phyloP scores from a whole-genome alignment of 2,329 filamentous ascomycete species.

The Metarhizium anisopliae region DNA sequence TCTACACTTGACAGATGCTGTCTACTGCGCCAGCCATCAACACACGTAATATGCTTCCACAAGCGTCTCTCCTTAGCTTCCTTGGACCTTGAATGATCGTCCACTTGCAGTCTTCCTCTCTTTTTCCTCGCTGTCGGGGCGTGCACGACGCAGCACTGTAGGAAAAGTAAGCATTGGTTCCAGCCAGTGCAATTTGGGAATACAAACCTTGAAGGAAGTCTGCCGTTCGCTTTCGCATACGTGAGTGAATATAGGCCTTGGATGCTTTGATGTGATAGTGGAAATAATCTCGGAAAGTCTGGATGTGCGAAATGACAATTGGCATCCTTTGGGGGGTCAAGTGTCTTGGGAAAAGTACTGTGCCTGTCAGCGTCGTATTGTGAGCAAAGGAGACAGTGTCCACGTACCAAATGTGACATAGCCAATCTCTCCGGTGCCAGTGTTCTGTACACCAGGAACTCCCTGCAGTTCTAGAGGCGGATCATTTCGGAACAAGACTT shows the following conservation, averaged over 20 bases:
- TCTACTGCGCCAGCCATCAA: conserved; percentile 1
- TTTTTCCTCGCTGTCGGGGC: conserved; percentile 93
- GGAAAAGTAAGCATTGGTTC: conserved; percentile 17
- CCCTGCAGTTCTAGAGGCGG: conserved; percentile 85
- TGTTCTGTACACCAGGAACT: conserved; percentile 70
- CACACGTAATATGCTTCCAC: background rate
- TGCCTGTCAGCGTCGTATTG: conserved; percentile 11
- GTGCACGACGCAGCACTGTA: conserved; percentile 84
- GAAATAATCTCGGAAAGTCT: conserved; percentile 99
- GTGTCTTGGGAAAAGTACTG: conserved; percentile 93
- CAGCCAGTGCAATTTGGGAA: background rate
- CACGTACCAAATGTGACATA: conserved; percentile 91
- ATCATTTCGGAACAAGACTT: conserved; percentile 93
- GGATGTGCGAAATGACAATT: conserved; percentile 96
- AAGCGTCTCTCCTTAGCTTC: conserved; percentile 13
- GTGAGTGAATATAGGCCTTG: conserved; percentile 97
- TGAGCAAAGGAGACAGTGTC: background rate
- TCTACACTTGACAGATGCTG: background rate
- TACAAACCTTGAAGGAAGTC: conserved; percentile 89
- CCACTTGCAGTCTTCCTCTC: conserved; percentile 98
- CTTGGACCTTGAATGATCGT: conserved; percentile 68
- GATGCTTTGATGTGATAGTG: conserved; percentile 99
- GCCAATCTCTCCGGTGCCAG: conserved; percentile 76
- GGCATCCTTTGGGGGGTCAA: conserved; percentile 82
- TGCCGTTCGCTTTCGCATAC: conserved; percentile 94